A percentile compares a stretch with the other conserved stretches of the same genome.
Conservation (phyloP, 352 stramenopile species). For the Elongisporangium senticosum region DNA sequence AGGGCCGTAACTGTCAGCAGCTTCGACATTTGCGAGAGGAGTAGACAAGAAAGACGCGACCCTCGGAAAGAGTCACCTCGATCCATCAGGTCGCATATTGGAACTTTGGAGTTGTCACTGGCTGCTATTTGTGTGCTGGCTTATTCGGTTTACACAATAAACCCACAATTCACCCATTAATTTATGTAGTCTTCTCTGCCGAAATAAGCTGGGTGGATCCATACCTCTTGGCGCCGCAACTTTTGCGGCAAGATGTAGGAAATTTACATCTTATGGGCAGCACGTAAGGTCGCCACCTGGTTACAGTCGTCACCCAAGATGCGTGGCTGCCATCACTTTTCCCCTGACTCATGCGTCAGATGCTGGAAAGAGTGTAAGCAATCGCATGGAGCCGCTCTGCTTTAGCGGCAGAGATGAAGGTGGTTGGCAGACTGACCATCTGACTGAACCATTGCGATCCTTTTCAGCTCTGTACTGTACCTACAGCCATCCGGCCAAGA, state of each 20-base stretch:
- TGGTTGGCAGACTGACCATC: background rate
- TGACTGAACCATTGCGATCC: background rate
- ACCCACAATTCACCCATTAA: background rate
- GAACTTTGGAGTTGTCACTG: background rate
- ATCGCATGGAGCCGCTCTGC: background rate
- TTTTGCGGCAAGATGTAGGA: background rate
- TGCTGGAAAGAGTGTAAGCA: background rate
- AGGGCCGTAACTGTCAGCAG: background rate
- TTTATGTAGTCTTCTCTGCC: background rate
- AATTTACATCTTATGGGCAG: background rate
- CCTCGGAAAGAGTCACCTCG: background rate
- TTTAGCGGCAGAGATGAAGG: background rate
- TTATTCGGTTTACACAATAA: background rate
- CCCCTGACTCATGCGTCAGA: background rate
- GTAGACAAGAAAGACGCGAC: background rate
- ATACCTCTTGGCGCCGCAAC: background rate
- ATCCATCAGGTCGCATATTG: background rate
- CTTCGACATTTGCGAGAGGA: background rate
- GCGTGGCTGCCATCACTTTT: background rate
- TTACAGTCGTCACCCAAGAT: background rate
- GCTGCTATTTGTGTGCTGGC: background rate
- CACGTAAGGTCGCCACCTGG: background rate
- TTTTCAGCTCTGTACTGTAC: background rate
- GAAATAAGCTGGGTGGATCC: background rate
- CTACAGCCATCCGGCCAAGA: background rate